Evolutionary conservation across 306 rosid species (phyloP).

Genomic region (Quercus cerris): DNA sequence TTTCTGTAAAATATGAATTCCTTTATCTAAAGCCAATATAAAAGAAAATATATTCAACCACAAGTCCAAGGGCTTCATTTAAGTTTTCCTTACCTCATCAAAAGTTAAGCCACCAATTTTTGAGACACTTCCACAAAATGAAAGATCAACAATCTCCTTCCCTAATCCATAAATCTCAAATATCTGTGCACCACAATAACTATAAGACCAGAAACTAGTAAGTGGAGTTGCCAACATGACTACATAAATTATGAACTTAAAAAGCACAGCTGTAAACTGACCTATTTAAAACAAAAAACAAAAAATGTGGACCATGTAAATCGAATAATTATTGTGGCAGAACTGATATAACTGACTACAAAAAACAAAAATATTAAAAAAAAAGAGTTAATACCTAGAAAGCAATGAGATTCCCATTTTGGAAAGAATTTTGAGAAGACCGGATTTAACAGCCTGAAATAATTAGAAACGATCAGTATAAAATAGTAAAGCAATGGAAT

Average conservation of each 20-base stretch:
- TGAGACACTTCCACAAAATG: constrained; percentile 89
- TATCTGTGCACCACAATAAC: constrained; percentile 99
- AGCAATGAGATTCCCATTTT: constrained; percentile 97
- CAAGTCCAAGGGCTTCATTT: constrained; percentile 13
- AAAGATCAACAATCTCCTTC: constrained; percentile 79
- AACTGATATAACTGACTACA: neutral
- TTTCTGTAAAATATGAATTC: no score
- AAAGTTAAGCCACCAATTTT: constrained; percentile 91
- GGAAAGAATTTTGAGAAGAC: constrained; percentile 95
- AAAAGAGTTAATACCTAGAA: constrained; percentile 60
- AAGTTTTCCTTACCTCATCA: constrained; percentile 77
- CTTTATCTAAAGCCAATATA: no score
- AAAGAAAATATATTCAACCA: neutral
- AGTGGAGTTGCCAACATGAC: constrained; percentile 24
- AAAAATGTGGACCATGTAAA: neutral
- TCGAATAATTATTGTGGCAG: neutral
- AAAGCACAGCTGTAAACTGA: neutral
- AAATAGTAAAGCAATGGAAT: neutral
- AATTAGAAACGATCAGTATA: constrained; percentile 18
- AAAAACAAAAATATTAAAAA: neutral
- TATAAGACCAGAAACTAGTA: constrained; percentile 36
- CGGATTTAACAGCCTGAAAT: constrained; percentile 83
- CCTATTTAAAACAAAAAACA: neutral
- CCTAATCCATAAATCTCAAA: constrained; percentile 97
- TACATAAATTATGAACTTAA: neutral